Conservation (phyloP, 2,329 filamentous ascomycete genomes). For the Xylariaceae sp. region DNA sequence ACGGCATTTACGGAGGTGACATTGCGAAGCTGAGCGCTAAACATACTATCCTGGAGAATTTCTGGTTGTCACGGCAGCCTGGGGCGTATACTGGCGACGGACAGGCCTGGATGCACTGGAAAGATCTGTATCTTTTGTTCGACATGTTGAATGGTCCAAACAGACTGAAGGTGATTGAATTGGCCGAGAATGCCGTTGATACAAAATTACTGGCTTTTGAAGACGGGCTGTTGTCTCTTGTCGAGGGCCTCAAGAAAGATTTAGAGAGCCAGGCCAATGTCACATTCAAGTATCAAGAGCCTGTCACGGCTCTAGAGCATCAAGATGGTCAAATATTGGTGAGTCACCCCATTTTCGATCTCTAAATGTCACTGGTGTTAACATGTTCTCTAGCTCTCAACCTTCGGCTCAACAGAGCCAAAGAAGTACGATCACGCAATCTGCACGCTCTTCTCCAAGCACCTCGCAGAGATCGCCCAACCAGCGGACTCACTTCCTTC, state of each 20-base stretch:
- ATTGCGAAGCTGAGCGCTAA: conserved; percentile 74
- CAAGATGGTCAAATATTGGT: conserved; percentile 40
- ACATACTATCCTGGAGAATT: conserved; percentile 52
- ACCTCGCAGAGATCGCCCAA: conserved; percentile 37
- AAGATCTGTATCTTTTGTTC: conserved; percentile 18
- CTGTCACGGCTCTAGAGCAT: conserved; percentile 45
- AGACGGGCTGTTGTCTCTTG: conserved; percentile 60
- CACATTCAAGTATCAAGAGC: conserved; percentile 47
- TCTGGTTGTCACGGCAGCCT: conserved; percentile 29
- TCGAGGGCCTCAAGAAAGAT: conserved; percentile 47
- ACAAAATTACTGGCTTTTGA: conserved; percentile 46
- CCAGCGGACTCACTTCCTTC: conserved; percentile 38
- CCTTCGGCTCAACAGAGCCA: conserved; percentile 20
- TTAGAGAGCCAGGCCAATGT: conserved; percentile 56
- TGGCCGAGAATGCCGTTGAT: conserved; percentile 27
- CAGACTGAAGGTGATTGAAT: conserved; percentile 12
- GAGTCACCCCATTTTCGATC: conserved; percentile 12
- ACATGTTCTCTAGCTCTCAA: conserved; percentile 28
- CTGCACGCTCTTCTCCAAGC: conserved; percentile 55
- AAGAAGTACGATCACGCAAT: conserved; percentile 54
- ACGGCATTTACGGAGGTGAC: conserved; percentile 92
- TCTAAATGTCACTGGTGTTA: not conserved
- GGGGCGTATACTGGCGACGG: fast-evolving
- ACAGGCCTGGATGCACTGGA: conserved; percentile 11
- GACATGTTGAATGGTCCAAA: conserved; percentile 25